Base-by-base conservation (phyloP, 2,329 filamentous ascomycete genomes). In the Stagonosporopsis cucurbitacearum region DNA sequence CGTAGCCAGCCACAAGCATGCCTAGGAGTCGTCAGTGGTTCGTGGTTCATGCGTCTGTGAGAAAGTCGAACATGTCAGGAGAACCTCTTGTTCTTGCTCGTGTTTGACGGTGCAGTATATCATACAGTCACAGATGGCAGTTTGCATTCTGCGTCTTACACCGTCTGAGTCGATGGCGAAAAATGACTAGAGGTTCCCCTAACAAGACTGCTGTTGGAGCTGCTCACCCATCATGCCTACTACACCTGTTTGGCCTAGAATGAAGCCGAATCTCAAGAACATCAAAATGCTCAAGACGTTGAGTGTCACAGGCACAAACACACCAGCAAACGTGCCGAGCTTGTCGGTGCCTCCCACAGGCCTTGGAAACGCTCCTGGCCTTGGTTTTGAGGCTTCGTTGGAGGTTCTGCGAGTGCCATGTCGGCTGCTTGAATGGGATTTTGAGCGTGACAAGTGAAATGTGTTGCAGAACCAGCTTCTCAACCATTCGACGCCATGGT, bases 251-350 rank as follows among this genome's bases (percentile, higher is more conserved):
- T 94, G 89, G 8, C 91, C 92, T 20, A 96, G 80, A 54, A 96
- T 90, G 66, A 92, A 87, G 20, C 92, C 91, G 73, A 96, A 96
- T 20, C 92, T 86, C 66, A 96, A 81, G 77, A 96, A 96, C 91
- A 96, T 96, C 59, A 96, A 83, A 75, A 96, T 96, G 66, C 90
- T 94, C 63, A 96, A 79, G 37, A 96, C 92, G 74, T 95, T 96
- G 63, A 96, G 80, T 58, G 88, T 93, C n/a, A 92, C 92, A 1
- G 92, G 92, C 15, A 96, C 89, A 73, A 92, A 96, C 43, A 96
- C 77, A 15, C 76, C 75, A 35, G 76, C 72, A 63, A 92, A 86
- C 8, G 86, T 88, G 33, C 90, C 90, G 54, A 96, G 81, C 77
- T 95, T 95, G 64, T 83, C 77, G 15, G 73, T 73, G 11, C 72